phyloP scores from a whole-genome alignment of 2,329 filamentous ascomycete genomes.

The Paramyrothecium sp. region DNA sequence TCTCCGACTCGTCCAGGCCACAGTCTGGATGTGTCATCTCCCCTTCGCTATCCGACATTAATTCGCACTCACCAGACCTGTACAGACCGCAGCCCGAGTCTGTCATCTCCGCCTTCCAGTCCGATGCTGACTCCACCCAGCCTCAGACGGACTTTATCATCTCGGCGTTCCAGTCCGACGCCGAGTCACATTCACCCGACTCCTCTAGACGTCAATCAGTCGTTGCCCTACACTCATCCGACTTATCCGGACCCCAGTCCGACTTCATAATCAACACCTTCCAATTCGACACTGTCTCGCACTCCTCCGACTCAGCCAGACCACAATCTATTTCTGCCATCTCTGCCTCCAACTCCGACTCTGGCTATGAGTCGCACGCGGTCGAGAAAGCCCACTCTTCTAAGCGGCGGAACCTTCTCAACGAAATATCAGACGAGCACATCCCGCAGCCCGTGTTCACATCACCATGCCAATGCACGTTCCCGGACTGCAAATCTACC shows the following conservation, averaged over 20 bases:
- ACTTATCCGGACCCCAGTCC: background rate
- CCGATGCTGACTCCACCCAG: background rate
- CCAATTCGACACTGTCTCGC: background rate
- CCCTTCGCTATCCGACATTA: background rate
- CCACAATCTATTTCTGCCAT: background rate
- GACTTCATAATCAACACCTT: background rate
- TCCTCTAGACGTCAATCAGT: background rate
- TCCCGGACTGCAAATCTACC: constrained; percentile 3
- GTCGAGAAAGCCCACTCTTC: background rate
- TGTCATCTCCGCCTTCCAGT: background rate
- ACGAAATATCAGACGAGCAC: constrained; percentile 4
- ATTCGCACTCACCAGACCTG: background rate
- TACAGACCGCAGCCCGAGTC: background rate
- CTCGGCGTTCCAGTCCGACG: background rate
- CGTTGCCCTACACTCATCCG: background rate
- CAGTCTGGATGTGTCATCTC: background rate
- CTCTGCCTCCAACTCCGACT: background rate
- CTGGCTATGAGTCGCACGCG: background rate
- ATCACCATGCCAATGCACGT: background rate
- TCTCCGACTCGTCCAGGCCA: background rate
- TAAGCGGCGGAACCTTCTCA: background rate
- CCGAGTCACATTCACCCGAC: background rate
- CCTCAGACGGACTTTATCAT: background rate
- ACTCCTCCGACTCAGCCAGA: background rate
- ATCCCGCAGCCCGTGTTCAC: constrained; percentile 2